Evolutionary conservation across 805 yeast genomes (phyloP).

Genomic region (Torulaspora gathmanii): DNA sequence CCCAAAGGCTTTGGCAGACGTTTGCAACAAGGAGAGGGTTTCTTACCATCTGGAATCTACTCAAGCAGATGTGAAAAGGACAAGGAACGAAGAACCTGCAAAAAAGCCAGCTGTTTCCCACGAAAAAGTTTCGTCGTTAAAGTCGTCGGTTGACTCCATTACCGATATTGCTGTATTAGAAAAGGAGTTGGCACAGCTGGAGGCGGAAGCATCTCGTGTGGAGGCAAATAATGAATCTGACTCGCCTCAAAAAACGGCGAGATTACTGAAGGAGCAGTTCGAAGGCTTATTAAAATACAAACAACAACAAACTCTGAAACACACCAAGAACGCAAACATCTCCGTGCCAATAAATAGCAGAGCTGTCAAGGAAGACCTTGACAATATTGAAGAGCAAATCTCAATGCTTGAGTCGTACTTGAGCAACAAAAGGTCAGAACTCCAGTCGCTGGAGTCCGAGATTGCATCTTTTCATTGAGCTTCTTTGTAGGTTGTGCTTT

Average conservation of each 20-base stretch:
- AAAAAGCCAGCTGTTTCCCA: neutral
- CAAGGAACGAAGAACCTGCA: neutral
- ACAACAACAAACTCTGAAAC: slow-evolving; percentile 49
- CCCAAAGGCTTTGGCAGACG: slow-evolving; percentile 88
- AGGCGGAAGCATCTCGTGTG: slow-evolving; percentile 56
- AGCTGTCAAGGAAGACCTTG: slow-evolving; percentile 58
- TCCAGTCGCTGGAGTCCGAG: slow-evolving; percentile 45
- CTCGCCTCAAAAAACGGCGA: slow-evolving; percentile 14
- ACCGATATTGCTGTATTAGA: slow-evolving; percentile 88
- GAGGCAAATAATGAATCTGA: slow-evolving; percentile 38
- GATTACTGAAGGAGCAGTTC: slow-evolving; percentile 53
- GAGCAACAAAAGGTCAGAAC: slow-evolving; percentile 55
- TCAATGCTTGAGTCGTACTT: slow-evolving; percentile 65
- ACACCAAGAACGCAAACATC: slow-evolving; percentile 31
- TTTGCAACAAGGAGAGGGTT: slow-evolving; percentile 81
- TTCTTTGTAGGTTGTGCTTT: neutral
- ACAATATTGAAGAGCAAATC: slow-evolving; percentile 73
- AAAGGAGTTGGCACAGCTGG: slow-evolving; percentile 72
- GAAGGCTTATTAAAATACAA: slow-evolving; percentile 80
- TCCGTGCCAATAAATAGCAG: slow-evolving; percentile 37
- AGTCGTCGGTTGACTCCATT: slow-evolving; percentile 49
- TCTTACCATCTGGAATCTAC: slow-evolving; percentile 59
- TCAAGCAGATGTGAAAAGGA: slow-evolving; percentile 42
- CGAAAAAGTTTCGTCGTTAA: neutral
- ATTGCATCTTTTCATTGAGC: slow-evolving; percentile 25